Conservation (phyloP, 805 yeast species). For the Candida railenensis region DNA sequence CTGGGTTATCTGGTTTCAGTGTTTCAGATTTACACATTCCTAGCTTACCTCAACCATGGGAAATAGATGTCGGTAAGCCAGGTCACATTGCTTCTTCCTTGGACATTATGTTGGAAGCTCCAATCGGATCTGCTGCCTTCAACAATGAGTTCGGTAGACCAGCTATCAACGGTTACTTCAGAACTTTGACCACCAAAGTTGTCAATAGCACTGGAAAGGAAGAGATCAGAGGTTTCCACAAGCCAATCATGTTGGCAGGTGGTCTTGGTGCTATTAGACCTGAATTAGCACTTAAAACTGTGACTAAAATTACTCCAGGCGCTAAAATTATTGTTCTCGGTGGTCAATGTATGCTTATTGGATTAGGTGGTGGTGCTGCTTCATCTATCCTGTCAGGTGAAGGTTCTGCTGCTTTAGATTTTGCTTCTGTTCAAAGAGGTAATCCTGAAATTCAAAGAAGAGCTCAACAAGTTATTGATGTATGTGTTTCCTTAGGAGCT, state of each 20-base stretch:
- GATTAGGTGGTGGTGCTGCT: slow-evolving; percentile 99
- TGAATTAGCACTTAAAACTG: slow-evolving; percentile 80
- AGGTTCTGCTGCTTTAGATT: slow-evolving; percentile 93
- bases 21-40: slow-evolving; percentile 92
- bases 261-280: slow-evolving; percentile 98
- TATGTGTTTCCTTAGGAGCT: slow-evolving; percentile 81
- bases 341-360: slow-evolving; percentile 97
- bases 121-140: slow-evolving; percentile 96
- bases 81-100: slow-evolving; percentile 87
- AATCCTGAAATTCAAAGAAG: slow-evolving; percentile 99
- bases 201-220: slow-evolving; percentile 56
- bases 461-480: slow-evolving; percentile 96
- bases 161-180: slow-evolving; percentile 91
- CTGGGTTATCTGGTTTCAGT: slow-evolving; percentile 91
- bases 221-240: slow-evolving; percentile 94
- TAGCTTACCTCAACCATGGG: slow-evolving; percentile 90
- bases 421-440: slow-evolving; percentile 98
- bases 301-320: slow-evolving; percentile 82
- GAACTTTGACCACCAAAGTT: slow-evolving; percentile 87
- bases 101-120: slow-evolving; percentile 96
- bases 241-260: slow-evolving; percentile 99
- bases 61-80: slow-evolving; percentile 85
- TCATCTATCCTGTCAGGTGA: slow-evolving; percentile 96
- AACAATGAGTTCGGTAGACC: slow-evolving; percentile 99
- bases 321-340: slow-evolving; percentile 90